These are phyloP conservation scores for Cercophora scortea DNA, from an alignment of 495 filamentous ascomycete genomes.

Conservation along the genomic window DNA sequence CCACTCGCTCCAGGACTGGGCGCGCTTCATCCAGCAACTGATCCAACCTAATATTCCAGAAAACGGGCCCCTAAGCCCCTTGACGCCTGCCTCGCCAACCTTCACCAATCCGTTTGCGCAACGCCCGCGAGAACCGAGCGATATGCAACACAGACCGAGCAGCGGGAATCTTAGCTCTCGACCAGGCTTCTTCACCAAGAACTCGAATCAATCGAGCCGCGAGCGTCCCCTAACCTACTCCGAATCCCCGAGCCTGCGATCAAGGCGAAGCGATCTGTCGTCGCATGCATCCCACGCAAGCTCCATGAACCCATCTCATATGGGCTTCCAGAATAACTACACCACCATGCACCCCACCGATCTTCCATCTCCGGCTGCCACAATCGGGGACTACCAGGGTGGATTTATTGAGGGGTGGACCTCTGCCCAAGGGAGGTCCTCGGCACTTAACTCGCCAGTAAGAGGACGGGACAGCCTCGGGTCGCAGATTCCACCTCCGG, in stretches of 20 bases:
- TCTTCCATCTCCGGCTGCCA: slow-evolving; percentile 43
- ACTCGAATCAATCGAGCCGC: slow-evolving; percentile 25
- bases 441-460: slow-evolving; percentile 40
- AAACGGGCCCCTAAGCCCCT: slow-evolving; percentile 28
- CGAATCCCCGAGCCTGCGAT: slow-evolving; percentile 45
- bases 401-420: slow-evolving; percentile 53
- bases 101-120: slow-evolving; percentile 39
- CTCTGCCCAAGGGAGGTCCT: slow-evolving; percentile 46
- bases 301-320: slow-evolving; percentile 31
- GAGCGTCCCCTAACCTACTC: slow-evolving; percentile 34
- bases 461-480: slow-evolving; percentile 35
- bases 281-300: slow-evolving; percentile 44
- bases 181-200: slow-evolving; percentile 27
- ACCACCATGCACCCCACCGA: slow-evolving; percentile 35
- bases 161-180: slow-evolving; percentile 23
- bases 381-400: slow-evolving; percentile 42
- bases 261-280: slow-evolving; percentile 45
- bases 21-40: slow-evolving; percentile 34
- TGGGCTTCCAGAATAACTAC: slow-evolving; percentile 37
- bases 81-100: slow-evolving; percentile 35
- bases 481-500: slow-evolving; percentile 25
- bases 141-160: slow-evolving; percentile 19
- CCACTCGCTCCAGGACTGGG: slow-evolving; percentile 35
- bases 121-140: slow-evolving; percentile 24
- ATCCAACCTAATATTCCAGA: slow-evolving; percentile 28